A percentile compares a stretch with the other conserved stretches of the same genome.
Conservation (phyloP, 495 filamentous ascomycete genomes). For the Tuber magnatum region DNA sequence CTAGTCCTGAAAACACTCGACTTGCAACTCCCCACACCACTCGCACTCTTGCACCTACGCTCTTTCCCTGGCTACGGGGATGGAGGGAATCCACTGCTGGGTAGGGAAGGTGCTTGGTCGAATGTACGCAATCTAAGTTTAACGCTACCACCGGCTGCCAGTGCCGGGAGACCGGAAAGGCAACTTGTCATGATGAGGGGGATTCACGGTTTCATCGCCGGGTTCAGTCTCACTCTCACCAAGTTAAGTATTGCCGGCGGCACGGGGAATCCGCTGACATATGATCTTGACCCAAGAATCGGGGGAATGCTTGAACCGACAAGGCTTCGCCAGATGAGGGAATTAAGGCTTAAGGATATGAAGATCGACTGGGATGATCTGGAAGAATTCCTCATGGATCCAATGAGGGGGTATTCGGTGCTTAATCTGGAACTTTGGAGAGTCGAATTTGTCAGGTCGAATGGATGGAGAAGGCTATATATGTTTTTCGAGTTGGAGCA, state of each 20-base stretch:
- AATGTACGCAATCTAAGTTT: conserved; percentile 16
- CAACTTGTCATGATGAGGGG: conserved; percentile 13
- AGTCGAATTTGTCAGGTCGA: conserved; percentile 5
- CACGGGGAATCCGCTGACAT: conserved; percentile 13
- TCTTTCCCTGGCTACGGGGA: conserved; percentile 13
- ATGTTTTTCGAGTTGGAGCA: conserved; percentile 19
- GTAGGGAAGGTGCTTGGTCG: conserved; percentile 6
- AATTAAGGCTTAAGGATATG: conserved; percentile 14
- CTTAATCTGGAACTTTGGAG: conserved; percentile 11
- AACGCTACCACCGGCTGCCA: conserved; percentile 4
- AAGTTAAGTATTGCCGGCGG: background rate
- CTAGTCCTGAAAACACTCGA: conserved; percentile 8
- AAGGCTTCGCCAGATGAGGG: background rate
- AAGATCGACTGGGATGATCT: conserved; percentile 8
- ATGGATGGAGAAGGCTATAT: conserved; percentile 14
- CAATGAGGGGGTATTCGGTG: conserved; percentile 9
- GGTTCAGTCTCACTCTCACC: conserved; percentile 4
- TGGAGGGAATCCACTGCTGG: conserved; percentile 5
- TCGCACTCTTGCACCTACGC: conserved; percentile 25
- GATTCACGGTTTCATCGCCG: conserved; percentile 12
- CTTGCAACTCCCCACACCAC: conserved; percentile 18
- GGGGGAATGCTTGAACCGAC: conserved; percentile 11
- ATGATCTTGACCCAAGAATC: conserved; percentile 14
- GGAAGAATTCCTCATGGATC: conserved; percentile 7
- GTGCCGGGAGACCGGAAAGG: background rate